Evolutionary conservation across 352 stramenopile genomes (phyloP).

Genomic region (Blastocystis sp.): DNA sequence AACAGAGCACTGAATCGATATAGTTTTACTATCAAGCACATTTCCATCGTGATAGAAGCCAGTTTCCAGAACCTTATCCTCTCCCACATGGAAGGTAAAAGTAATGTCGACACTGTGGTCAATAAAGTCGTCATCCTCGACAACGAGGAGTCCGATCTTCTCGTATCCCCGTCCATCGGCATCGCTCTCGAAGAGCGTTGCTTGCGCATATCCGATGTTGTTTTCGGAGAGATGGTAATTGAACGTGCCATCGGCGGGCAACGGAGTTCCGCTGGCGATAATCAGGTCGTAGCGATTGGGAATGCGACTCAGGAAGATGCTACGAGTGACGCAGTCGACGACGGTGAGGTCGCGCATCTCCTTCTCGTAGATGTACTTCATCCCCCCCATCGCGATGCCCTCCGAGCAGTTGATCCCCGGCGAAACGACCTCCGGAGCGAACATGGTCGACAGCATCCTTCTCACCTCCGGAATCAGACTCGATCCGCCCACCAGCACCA

Average conservation of each 20-base stretch:
- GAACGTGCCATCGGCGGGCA: background rate
- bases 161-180: background rate
- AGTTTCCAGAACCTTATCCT: background rate
- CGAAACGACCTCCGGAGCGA: constrained; percentile 68
- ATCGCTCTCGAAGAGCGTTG: background rate
- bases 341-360: background rate
- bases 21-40: background rate
- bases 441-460: constrained; percentile 91
- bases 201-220: background rate
- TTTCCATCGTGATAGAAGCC: background rate
- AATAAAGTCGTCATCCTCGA: background rate
- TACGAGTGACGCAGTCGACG: background rate
- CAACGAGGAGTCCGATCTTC: background rate
- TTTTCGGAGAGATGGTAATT: background rate
- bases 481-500: constrained; percentile 95
- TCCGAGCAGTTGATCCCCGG: constrained; percentile 89
- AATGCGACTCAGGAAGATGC: background rate
- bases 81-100: background rate
- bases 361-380: background rate
- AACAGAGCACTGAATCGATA: background rate
- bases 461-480: constrained; percentile 95
- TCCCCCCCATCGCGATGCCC: constrained; percentile 91
- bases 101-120: background rate
- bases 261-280: background rate
- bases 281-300: background rate